Percentiles rank a stretch among this genome's conserved stretches.
These are phyloP conservation scores for Pseudogymnoascus pannorum DNA, from an alignment of 2,329 filamentous ascomycete species.

Conservation along the genomic window DNA sequence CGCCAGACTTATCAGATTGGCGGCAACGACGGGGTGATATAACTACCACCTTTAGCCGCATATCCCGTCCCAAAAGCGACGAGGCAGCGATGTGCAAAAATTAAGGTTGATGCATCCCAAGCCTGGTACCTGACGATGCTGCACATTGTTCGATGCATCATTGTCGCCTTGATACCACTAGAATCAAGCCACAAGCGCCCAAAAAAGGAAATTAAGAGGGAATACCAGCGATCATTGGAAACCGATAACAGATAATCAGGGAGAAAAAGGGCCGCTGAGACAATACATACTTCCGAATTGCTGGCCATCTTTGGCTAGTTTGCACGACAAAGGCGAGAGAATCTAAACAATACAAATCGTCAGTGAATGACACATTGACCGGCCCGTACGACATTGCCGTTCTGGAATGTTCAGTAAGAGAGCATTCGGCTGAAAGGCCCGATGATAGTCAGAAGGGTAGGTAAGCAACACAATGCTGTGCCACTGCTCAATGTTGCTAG, in stretches of 20 bases:
- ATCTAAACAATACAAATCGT: conserved; percentile 8
- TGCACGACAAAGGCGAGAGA: not conserved
- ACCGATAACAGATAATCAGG: not conserved
- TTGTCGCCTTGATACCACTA: not conserved
- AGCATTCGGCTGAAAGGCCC: conserved; percentile 2
- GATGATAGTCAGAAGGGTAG: not conserved
- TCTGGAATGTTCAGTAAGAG: conserved; percentile 8
- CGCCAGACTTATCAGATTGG: not conserved
- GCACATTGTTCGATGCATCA: not conserved
- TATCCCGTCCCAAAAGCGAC: not conserved
- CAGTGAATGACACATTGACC: conserved; percentile 3
- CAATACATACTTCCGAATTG: conserved; percentile 6
- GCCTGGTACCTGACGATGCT: not conserved
- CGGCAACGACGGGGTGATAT: not conserved
- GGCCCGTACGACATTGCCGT: not conserved
- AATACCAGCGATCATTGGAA: not conserved
- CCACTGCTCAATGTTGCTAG: not conserved
- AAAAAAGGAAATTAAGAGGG: conserved; percentile 8
- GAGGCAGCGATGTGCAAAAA: not conserved
- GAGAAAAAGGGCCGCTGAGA: not conserved
- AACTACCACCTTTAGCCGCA: not conserved
- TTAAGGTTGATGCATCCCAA: conserved; percentile 7
- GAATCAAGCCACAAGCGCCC: not conserved
- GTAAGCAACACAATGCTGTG: not conserved
- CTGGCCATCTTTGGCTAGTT: conserved; percentile 6